Evolutionary conservation across 1,284 basidiomycete genomes (phyloP).

Genomic region (Cutaneotrichosporon sp.): DNA sequence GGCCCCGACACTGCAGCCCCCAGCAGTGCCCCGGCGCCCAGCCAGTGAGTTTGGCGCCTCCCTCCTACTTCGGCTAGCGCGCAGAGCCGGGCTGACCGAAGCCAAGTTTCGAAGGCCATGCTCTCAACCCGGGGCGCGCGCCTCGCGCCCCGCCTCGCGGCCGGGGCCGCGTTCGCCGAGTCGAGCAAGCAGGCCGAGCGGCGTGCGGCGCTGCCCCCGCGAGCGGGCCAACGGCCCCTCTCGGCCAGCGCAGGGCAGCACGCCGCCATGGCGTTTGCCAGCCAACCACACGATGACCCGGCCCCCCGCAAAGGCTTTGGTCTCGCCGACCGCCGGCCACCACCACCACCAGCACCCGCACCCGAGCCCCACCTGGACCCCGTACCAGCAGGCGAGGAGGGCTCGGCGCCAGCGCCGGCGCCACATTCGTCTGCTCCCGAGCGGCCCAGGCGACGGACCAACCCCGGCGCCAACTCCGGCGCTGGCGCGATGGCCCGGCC

Average conservation of each 20-base stretch:
- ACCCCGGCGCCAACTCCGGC: neutral
- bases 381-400: neutral
- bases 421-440: neutral
- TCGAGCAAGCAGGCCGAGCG: slow-evolving; percentile 36
- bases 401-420: neutral
- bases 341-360: neutral
- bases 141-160: slow-evolving; percentile 17
- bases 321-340: neutral
- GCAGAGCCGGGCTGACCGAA: neutral
- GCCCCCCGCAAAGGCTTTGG: neutral
- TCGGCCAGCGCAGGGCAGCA: neutral
- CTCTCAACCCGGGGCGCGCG: slow-evolving; percentile 29
- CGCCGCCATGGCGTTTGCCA: slow-evolving; percentile 3
- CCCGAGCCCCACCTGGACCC: neutral
- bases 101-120: slow-evolving; percentile 22
- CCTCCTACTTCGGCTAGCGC: neutral
- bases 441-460: neutral
- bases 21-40: neutral
- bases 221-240: neutral
- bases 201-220: slow-evolving; percentile 10
- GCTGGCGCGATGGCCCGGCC: neutral
- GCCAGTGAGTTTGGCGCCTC: neutral
- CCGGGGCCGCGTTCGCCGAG: slow-evolving; percentile 31
- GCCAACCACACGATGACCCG: neutral
- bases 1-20: neutral